Base-by-base conservation (phyloP, 2,329 filamentous ascomycete species). In the Cryoendolithus antarcticus region DNA sequence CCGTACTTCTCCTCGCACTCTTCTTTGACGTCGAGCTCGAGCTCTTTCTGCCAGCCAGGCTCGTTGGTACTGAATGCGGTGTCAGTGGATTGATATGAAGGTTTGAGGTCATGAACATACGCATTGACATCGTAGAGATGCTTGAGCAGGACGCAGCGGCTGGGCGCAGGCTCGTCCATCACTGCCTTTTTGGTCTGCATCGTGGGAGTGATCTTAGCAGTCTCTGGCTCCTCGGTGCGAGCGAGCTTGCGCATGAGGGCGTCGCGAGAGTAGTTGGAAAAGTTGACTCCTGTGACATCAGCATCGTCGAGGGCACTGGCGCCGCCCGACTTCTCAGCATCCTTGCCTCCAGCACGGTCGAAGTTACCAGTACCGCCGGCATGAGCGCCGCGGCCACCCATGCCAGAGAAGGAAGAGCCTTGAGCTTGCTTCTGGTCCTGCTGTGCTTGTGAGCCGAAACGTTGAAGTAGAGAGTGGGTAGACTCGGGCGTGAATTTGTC, bases 401-500 rank as follows among this genome's bases (percentile, higher is more conserved):
- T 78, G 50, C 89, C 88, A 44, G 86, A 93, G 63, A 95, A 94
- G 37, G 82, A 77, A 46, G 88, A 95, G 30, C 55, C 55, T 43
- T 55, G 64, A 73, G 72, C 64, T 77, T 62, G 48, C 52, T 55
- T 40, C 35, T 45, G 30, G 49, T 50, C 44, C 30, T 36, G 28
- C 37, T 39, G 37, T 24, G 32, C 19, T 63, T 83, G 80, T 59
- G 82, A 81, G 62, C 86, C 82, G 70, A 93, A 93, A 66, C 86
- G 86, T 69, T 93, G 86, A 59, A 93, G 70, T 60, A 93, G 76
- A 66, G 85, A 88, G 62, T 86, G 82, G 64, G 86, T 94, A 65
- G 86, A 91, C 69, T 96, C 91, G 58, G 88, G 83, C 65, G 88
- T 96, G 67, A 96, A 96, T 77, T 96, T 96, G 83, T 98, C 91